These are phyloP conservation scores for Hanseniaspora meyeri DNA, from an alignment of 805 yeast species.

Conservation along the genomic window DNA sequence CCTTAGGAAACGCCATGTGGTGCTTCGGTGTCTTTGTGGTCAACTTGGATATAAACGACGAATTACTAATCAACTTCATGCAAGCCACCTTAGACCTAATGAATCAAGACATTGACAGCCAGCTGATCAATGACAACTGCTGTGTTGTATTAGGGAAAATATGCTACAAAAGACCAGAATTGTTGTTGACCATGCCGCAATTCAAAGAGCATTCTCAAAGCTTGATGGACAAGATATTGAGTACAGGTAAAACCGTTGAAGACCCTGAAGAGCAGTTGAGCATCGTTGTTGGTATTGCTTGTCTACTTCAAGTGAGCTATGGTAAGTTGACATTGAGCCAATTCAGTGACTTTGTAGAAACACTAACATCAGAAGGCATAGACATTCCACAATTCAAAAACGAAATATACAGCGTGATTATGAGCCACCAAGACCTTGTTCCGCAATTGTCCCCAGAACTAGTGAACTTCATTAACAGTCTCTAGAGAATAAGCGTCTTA, in stretches of 20 bases:
- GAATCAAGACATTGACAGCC: slow-evolving; percentile 22
- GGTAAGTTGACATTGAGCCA: background rate
- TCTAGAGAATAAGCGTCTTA: background rate
- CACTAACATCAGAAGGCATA: slow-evolving; percentile 21
- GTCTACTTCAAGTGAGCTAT: slow-evolving; percentile 33
- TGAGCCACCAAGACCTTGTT: slow-evolving; percentile 13
- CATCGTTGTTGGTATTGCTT: slow-evolving; percentile 74
- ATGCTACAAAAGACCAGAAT: slow-evolving; percentile 51
- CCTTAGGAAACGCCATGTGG: slow-evolving; percentile 71
- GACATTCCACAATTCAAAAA: slow-evolving; percentile 24
- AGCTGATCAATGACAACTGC: slow-evolving; percentile 67
- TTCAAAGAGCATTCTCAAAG: slow-evolving; percentile 20
- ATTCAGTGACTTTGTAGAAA: slow-evolving; percentile 21
- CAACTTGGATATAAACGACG: slow-evolving; percentile 30
- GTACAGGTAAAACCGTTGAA: slow-evolving; percentile 49
- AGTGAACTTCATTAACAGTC: slow-evolving; percentile 5
- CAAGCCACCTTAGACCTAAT: slow-evolving; percentile 12
- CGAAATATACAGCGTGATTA: slow-evolving; percentile 23
- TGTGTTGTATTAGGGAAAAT: slow-evolving; percentile 83
- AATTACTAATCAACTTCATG: slow-evolving; percentile 19
- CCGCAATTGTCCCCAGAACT: slow-evolving; percentile 4
- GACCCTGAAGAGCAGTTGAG: slow-evolving; percentile 83
- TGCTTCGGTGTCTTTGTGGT: slow-evolving; percentile 77
- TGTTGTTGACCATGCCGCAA: slow-evolving; percentile 43
- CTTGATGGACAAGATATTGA: slow-evolving; percentile 58